Conservation (phyloP, 257 asterid species). For the Plantago ovata region DNA sequence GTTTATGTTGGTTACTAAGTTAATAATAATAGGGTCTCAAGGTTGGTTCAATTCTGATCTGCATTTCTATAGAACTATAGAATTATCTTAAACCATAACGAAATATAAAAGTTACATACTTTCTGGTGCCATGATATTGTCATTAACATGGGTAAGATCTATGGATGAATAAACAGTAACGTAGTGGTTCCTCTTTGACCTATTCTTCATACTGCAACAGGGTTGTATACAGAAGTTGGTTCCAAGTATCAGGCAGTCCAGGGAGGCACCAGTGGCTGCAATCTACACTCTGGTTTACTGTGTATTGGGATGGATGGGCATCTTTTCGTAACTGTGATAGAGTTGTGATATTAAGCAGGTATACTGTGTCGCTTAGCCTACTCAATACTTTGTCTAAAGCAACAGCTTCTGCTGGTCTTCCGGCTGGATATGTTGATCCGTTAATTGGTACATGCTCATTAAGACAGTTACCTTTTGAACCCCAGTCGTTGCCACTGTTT, state of each 20-base stretch:
- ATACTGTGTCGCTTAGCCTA: neutral
- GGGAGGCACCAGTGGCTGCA: conserved; percentile 22
- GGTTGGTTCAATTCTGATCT: conserved; percentile 25
- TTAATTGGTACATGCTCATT: neutral
- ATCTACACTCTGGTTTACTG: neutral
- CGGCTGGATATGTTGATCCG: conserved; percentile 13
- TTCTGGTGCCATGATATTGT: neutral
- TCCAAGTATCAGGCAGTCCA: conserved; percentile 17
- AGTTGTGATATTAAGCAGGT: conserved; percentile 16
- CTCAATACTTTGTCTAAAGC: conserved; percentile 10
- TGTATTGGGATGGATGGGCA: neutral
- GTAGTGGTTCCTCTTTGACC: neutral
- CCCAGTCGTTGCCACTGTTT: conserved; percentile 5
- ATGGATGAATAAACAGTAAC: neutral
- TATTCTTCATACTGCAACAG: conserved; percentile 8
- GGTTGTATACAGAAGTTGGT: conserved; percentile 16
- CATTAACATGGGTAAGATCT: neutral
- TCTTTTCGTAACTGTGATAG: conserved; percentile 15
- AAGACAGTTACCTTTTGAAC: conserved; percentile 9
- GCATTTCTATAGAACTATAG: too few relatives aligned
- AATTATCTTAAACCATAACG: neutral
- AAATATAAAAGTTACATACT: neutral
- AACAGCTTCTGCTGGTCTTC: conserved; percentile 1
- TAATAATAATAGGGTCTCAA: conserved; percentile 6
- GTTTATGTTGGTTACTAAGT: conserved; percentile 86